Base-by-base conservation (phyloP, 495 filamentous ascomycete species). In the Penicillium robsamsonii region DNA sequence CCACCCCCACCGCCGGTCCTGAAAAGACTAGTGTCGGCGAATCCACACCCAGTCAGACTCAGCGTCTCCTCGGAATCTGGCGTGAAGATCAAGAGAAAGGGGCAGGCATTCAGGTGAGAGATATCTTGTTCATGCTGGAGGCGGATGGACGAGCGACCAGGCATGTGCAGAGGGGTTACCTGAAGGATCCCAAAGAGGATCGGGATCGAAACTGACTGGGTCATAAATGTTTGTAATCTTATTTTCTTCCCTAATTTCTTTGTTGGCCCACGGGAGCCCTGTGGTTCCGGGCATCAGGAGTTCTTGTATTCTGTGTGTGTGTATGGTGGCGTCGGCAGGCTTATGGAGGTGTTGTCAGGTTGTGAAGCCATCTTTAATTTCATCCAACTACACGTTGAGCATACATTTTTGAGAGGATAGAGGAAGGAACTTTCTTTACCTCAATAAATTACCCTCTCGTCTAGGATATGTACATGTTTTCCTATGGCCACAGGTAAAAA, bases 101-200 rank as follows among this genome's bases (percentile, higher is more conserved):
- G 5, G 52, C 65, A 18, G 70, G 75, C 0, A 78, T 82, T 54
- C 77, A 80, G 51, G 64, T 80, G 20, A 70, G 79, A 35, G 79
- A 82, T 59, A 62, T 82, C 11, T 53, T 82, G 22, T 79, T 77
- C 46, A 78, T 79, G 63, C 68, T 81, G 15, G 79, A 82, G 58
- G 64, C 70, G 15, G 79, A 82, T 61, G 72, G 79, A 17, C 69
- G 75, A 55, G 75, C 68, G 15, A 67, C 68, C 17, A 70, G 72
- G 25, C 75, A 79, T 62, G 63, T 79, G 20, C 75, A 79, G 59
- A 71, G 73, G 53, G 75, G 72, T 17, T 79, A 77, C 38, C 67
- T 69, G 27, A 77, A 72, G 47, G 74, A 77, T 59, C 59, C 73
- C 43, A 76, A 71, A 63, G 75, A 78, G 56, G 74, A 78, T 46